Conservation (phyloP, 208 protist species). For the Herpetomonas samuelpessoai region DNA sequence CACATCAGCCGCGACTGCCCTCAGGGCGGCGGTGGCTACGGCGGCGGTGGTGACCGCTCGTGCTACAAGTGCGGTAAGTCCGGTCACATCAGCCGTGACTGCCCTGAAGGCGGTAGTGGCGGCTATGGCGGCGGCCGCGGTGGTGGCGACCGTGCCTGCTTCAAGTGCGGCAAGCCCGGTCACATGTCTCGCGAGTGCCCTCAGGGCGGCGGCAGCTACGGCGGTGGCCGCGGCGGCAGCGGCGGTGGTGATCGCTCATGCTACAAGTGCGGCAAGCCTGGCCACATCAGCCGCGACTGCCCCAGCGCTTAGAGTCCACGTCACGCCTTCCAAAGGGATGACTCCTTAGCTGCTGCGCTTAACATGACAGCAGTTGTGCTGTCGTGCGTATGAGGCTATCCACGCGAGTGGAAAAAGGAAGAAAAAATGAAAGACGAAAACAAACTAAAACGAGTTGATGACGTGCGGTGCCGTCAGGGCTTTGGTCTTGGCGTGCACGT, state of each 20-base stretch:
- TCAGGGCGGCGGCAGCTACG: constrained; percentile 7
- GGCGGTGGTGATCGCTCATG: constrained; percentile 21
- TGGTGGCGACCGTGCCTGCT: constrained; percentile 58
- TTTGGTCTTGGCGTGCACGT: too few species aligned
- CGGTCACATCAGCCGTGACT: constrained; percentile 43
- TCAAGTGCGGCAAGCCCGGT: constrained; percentile 79
- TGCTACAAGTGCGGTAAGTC: constrained; percentile 38
- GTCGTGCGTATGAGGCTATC: too few species aligned
- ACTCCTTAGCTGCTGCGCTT: too few species aligned
- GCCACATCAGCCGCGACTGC: constrained; percentile 83
- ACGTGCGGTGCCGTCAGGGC: too few species aligned
- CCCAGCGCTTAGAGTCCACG: constrained; percentile 50
- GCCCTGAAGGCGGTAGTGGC: constrained; percentile 32
- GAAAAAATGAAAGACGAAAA: too few species aligned
- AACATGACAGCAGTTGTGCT: too few species aligned
- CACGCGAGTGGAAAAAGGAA: too few species aligned
- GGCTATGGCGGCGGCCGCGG: constrained; percentile 19
- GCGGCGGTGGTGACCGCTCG: constrained; percentile 12
- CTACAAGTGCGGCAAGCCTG: constrained; percentile 35
- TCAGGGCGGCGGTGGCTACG: constrained; percentile 1
- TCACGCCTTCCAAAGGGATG: too few species aligned
- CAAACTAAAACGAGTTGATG: too few species aligned
- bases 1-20: constrained; percentile 43
- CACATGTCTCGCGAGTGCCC: constrained; percentile 88
- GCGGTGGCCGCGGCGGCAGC: constrained; percentile 15